These are phyloP conservation scores for Moesziomyces parantarcticus DNA, from an alignment of 1,284 basidiomycete species.

Conservation along the genomic window DNA sequence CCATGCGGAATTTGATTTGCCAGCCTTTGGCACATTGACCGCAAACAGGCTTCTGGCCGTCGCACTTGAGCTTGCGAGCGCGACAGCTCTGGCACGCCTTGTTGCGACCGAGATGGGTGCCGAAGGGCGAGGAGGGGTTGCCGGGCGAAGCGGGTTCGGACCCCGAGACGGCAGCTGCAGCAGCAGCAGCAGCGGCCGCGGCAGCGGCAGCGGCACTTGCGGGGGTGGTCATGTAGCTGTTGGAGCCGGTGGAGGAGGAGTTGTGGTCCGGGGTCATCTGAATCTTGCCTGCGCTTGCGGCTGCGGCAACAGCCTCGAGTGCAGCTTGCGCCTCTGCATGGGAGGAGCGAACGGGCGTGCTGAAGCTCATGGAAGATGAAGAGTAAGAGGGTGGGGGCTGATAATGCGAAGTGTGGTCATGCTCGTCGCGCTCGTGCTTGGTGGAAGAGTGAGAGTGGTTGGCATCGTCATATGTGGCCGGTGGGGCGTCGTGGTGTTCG, in stretches of 20 bases:
- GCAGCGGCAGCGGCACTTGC: constrained; percentile 35
- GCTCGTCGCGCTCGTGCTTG: constrained; percentile 29
- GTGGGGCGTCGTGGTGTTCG: constrained; percentile 14
- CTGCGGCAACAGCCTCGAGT: constrained; percentile 45
- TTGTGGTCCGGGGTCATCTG: constrained; percentile 39
- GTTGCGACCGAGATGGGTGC: constrained; percentile 57
- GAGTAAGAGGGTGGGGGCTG: constrained; percentile 29
- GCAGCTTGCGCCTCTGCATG: constrained; percentile 51
- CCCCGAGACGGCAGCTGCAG: constrained; percentile 19
- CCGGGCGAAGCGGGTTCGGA: constrained; percentile 19
- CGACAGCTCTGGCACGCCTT: constrained; percentile 59
- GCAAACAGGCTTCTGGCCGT: constrained; percentile 57
- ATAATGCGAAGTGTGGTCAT: constrained; percentile 21
- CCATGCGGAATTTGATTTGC: constrained; percentile 54
- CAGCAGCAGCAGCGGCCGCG: constrained; percentile 36
- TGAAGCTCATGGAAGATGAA: constrained; percentile 28
- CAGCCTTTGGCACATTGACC: constrained; percentile 58
- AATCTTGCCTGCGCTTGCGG: constrained; percentile 42
- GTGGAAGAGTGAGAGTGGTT: constrained; percentile 11
- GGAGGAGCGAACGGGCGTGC: constrained; percentile 35
- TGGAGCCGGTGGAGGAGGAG: constrained; percentile 25
- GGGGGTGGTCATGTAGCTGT: constrained; percentile 31
- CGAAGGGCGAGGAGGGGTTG: constrained; percentile 42
- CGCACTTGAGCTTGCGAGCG: constrained; percentile 61
- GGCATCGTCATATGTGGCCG: constrained; percentile 27